Percentiles rank a stretch among this genome's conserved stretches.
Evolutionary conservation across 1,284 basidiomycete species (phyloP).

Genomic region (Cutaneotrichosporon dermatis): DNA sequence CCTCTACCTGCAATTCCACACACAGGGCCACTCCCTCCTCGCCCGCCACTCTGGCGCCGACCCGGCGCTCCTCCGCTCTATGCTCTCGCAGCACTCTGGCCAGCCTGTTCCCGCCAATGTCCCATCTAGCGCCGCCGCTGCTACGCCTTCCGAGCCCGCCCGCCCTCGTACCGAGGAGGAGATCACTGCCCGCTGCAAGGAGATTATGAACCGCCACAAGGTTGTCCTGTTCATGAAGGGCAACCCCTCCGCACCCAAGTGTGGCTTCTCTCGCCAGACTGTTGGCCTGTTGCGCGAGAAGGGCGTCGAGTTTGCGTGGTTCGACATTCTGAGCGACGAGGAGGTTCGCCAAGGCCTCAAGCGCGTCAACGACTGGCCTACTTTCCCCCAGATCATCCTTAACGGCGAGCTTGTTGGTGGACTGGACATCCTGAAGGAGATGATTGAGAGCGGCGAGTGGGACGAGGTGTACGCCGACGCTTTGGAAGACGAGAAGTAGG

Average conservation of each 20-base stretch:
- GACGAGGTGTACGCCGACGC: conserved; percentile 37
- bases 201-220: conserved; percentile 60
- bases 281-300: conserved; percentile 62
- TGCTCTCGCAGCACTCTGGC: conserved; percentile 60
- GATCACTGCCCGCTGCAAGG: conserved; percentile 52
- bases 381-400: conserved; percentile 67
- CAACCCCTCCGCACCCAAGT: conserved; percentile 75
- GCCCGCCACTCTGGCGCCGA: conserved; percentile 78
- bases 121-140: conserved; percentile 27
- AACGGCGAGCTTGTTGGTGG: conserved; percentile 76
- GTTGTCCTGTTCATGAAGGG: conserved; percentile 97
- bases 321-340: conserved; percentile 69
- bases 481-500: conserved; percentile 5
- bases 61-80: conserved; percentile 61
- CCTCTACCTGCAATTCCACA: too few species aligned
- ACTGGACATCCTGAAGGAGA: conserved; percentile 62
- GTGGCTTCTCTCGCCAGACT: conserved; percentile 73
- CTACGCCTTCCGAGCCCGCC: conserved; percentile 30
- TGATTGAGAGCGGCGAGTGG: conserved; percentile 53
- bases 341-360: conserved; percentile 59
- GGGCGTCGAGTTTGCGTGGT: conserved; percentile 62
- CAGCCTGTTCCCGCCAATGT: conserved; percentile 41
- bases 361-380: conserved; percentile 51
- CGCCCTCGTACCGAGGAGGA: conserved; percentile 46
- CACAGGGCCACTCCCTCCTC: conserved; percentile 83